Percentiles rank a stretch among this genome's conserved stretches.
phyloP scores from a whole-genome alignment of 768 basidiomycete genomes.

The Agaricus bisporus region DNA sequence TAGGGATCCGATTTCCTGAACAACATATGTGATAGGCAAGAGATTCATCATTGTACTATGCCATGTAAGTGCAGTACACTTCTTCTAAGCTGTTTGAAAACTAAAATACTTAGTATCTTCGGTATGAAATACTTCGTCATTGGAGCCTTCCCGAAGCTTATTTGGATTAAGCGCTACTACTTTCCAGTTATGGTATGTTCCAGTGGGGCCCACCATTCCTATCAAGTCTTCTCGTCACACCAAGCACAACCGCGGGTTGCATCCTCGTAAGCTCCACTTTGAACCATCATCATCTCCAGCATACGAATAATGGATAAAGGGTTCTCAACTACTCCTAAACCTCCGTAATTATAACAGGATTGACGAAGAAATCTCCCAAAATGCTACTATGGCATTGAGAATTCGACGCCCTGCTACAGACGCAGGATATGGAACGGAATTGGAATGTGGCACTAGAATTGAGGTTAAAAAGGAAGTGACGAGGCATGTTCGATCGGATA shows the following conservation, averaged over 20 bases:
- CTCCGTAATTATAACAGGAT: constrained; percentile 13
- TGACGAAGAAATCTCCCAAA: neutral
- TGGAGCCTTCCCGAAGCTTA: neutral
- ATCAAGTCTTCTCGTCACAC: constrained; percentile 26
- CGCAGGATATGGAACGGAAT: neutral
- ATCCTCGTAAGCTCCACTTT: constrained; percentile 14
- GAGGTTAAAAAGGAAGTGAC: too few relatives aligned
- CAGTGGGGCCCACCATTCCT: constrained; percentile 21
- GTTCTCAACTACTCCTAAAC: constrained; percentile 22
- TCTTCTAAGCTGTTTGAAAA: neutral
- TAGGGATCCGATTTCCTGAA: neutral
- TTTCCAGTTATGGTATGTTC: constrained; percentile 21
- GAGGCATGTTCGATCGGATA: too few relatives aligned
- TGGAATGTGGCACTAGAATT: neutral
- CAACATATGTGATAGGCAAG: constrained; percentile 13
- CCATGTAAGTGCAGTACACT: constrained; percentile 16
- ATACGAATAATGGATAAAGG: constrained; percentile 3
- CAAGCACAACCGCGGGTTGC: constrained; percentile 21
- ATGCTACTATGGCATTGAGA: neutral
- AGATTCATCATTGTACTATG: constrained; percentile 22
- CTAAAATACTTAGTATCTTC: neutral
- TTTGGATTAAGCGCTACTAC: constrained; percentile 16
- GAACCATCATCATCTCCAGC: neutral
- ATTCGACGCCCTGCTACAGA: neutral
- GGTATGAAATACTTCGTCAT: neutral